These are phyloP conservation scores for Hapsidospora chrysogenum DNA, from an alignment of 495 filamentous ascomycete species.

Conservation along the genomic window DNA sequence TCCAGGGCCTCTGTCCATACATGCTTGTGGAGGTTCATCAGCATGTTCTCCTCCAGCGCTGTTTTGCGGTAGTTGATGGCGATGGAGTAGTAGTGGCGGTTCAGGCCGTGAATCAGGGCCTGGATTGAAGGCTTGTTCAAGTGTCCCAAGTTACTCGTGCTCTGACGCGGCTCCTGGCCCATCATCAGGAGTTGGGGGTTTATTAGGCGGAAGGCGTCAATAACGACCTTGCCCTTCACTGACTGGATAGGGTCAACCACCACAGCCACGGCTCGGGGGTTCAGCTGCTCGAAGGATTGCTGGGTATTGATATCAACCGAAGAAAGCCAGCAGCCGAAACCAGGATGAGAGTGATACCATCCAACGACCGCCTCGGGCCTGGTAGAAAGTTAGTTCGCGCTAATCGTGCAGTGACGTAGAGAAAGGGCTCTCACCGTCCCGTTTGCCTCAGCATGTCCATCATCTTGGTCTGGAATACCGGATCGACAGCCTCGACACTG, in stretches of 20 bases:
- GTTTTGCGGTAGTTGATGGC: slow-evolving; percentile 97
- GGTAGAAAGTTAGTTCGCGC: too few relatives aligned
- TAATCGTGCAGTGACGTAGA: too few relatives aligned
- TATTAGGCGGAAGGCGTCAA: slow-evolving; percentile 97
- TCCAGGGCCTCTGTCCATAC: slow-evolving; percentile 96
- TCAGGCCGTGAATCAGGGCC: slow-evolving; percentile 95
- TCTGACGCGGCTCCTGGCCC: slow-evolving; percentile 95
- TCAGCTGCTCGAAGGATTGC: slow-evolving; percentile 96
- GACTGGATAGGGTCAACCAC: slow-evolving; percentile 98
- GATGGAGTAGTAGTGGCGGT: slow-evolving; percentile 98
- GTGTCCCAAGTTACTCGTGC: slow-evolving; percentile 92
- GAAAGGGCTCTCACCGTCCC: slow-evolving; percentile 69
- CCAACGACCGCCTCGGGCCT: slow-evolving; percentile 94
- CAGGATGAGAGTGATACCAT: slow-evolving; percentile 99
- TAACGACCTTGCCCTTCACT: slow-evolving; percentile 98
- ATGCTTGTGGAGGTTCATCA: slow-evolving; percentile 99
- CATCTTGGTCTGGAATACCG: slow-evolving; percentile 98
- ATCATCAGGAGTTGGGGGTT: slow-evolving; percentile 98
- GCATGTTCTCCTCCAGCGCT: slow-evolving; percentile 94
- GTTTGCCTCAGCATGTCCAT: slow-evolving; percentile 99
- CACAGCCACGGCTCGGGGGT: slow-evolving; percentile 86
- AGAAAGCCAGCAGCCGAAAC: slow-evolving; percentile 97
- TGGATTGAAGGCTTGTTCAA: slow-evolving; percentile 98
- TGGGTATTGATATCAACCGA: slow-evolving; percentile 99
- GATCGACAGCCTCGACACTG: slow-evolving; percentile 94